phyloP scores from a whole-genome alignment of 495 filamentous ascomycete species.

The Aspergillus sparsus region DNA sequence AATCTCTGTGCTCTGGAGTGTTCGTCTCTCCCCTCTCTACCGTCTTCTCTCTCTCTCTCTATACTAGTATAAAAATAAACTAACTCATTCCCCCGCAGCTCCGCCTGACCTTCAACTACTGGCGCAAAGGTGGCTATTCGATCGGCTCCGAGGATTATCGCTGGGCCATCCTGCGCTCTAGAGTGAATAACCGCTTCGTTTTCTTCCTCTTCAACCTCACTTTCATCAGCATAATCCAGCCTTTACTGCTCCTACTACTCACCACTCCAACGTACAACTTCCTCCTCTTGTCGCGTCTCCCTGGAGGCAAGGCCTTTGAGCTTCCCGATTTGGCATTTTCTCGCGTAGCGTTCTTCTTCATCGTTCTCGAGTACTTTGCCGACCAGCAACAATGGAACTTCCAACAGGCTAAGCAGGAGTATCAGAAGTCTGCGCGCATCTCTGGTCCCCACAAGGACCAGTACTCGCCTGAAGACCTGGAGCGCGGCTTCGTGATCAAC shows the following conservation, averaged over 20 bases:
- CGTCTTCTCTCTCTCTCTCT: neutral
- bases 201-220: conserved; percentile 84
- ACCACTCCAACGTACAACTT: conserved; percentile 82
- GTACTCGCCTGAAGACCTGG: conserved; percentile 69
- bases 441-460: conserved; percentile 48
- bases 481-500: conserved; percentile 84
- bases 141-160: conserved; percentile 93
- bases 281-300: conserved; percentile 56
- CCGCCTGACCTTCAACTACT: conserved; percentile 94
- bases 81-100: conserved; percentile 38
- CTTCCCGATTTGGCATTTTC: conserved; percentile 69
- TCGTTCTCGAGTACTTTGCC: conserved; percentile 76
- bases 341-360: conserved; percentile 63
- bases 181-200: conserved; percentile 52
- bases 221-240: conserved; percentile 88
- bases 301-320: conserved; percentile 43
- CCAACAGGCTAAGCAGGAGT: conserved; percentile 76
- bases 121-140: conserved; percentile 89
- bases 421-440: conserved; percentile 70
- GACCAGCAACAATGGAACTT: conserved; percentile 95
- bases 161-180: conserved; percentile 63
- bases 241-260: conserved; percentile 64
- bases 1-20: conserved; percentile 78
- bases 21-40: conserved; percentile 45
- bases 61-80: neutral